A percentile compares a stretch with the other conserved stretches of the same genome.
phyloP scores from a whole-genome alignment of 1,139 yeast genomes.

The Petasospora fabianii region DNA sequence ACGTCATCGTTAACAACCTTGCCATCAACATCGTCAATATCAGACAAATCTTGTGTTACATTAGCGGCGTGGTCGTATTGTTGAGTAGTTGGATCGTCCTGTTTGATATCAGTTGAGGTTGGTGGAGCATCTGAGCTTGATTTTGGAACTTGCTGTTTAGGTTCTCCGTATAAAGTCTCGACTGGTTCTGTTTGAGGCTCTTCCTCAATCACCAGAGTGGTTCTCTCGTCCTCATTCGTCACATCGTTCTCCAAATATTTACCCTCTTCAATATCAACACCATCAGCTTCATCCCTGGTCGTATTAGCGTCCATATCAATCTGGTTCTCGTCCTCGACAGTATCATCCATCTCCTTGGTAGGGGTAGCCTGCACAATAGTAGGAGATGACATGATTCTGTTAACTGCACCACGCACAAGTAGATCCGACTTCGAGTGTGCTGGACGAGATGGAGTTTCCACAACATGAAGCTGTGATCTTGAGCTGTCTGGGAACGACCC shows the following conservation, averaged over 20 bases:
- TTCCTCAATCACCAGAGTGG: no score
- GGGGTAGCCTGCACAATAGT: background rate
- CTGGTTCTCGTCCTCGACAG: background rate
- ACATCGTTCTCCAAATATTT: background rate
- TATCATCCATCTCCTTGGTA: background rate
- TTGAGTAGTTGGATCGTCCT: background rate
- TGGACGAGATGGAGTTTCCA: conserved; percentile 8
- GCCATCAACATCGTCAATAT: conserved; percentile 26
- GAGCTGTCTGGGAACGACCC: background rate
- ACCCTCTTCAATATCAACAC: background rate
- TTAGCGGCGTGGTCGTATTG: conserved; percentile 11
- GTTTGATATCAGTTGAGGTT: background rate
- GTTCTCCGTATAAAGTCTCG: conserved; percentile 1
- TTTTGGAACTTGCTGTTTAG: background rate
- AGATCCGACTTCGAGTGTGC: conserved; percentile 3
- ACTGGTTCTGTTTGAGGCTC: background rate
- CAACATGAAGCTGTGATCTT: conserved; percentile 5
- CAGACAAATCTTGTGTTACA: conserved; percentile 26
- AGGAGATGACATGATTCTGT: conserved; percentile 2
- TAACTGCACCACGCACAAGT: background rate
- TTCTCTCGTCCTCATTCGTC: background rate
- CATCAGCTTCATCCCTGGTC: background rate
- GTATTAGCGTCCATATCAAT: background rate
- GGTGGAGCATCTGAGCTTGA: background rate
- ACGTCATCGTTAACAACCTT: conserved; percentile 9